Percentiles rank a stretch among this genome's conserved stretches.
Evolutionary conservation across 352 stramenopile genomes (phyloP).

Genomic region (Pythium dissotocum): DNA sequence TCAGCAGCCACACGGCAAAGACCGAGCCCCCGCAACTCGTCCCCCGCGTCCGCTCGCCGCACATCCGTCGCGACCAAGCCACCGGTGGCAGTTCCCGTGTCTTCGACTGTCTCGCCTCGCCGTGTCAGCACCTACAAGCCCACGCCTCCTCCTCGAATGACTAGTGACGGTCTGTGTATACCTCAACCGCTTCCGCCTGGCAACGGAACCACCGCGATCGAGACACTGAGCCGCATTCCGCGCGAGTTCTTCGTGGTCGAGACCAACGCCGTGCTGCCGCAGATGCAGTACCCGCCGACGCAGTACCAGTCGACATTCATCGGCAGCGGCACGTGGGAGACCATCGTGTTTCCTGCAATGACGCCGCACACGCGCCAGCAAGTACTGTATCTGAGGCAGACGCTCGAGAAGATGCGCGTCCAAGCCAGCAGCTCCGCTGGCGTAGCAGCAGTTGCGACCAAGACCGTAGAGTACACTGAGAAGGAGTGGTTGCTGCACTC

Average conservation of each 20-base stretch:
- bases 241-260: slow-evolving; percentile 82
- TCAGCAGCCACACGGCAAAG: neutral
- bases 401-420: slow-evolving; percentile 56
- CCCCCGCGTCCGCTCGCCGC: slow-evolving; percentile 1
- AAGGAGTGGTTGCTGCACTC: slow-evolving; percentile 69
- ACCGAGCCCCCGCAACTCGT: neutral
- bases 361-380: slow-evolving; percentile 65
- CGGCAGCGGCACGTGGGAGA: slow-evolving; percentile 54
- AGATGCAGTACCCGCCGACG: slow-evolving; percentile 46
- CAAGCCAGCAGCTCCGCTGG: slow-evolving; percentile 7
- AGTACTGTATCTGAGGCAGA: slow-evolving; percentile 62
- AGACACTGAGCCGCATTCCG: slow-evolving; percentile 42
- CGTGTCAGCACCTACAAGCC: slow-evolving; percentile 9
- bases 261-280: slow-evolving; percentile 57
- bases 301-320: slow-evolving; percentile 67
- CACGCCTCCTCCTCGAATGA: neutral
- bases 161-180: neutral
- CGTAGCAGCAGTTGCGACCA: neutral
- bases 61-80: slow-evolving; percentile 18
- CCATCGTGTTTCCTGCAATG: slow-evolving; percentile 70
- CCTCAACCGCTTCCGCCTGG: slow-evolving; percentile 6
- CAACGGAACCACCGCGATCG: slow-evolving; percentile 11
- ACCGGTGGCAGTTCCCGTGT: neutral
- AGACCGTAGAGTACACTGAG: slow-evolving; percentile 46
- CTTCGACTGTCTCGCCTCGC: slow-evolving; percentile 8